Evolutionary conservation across 148 eudicot species (phyloP), one percentile per base, ranked within the genome.

Genomic region (Cornus florida): DNA sequence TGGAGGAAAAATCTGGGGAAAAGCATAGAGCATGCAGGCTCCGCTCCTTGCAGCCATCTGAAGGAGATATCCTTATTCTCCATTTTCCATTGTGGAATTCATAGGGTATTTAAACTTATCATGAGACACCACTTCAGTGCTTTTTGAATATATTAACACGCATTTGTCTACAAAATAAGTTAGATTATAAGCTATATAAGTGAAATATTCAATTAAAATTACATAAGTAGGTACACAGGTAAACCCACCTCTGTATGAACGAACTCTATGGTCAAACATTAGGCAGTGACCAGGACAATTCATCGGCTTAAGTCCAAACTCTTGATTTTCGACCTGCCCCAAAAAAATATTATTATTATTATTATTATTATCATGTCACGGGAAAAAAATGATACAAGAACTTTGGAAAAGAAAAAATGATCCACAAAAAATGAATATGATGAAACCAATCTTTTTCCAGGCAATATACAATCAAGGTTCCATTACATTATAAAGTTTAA

Each of bases 271-370:
- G 79, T 96, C 97, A 83, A 96, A 96, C 76, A 96, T 93, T 82
- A 93, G 81, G 82, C 99, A 96, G 77, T 96, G 99, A 60, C 98
- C 99, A 0, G 99, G 99, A 84, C 99, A 93, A 87, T 96, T 96
- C 99, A 96, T 96, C 70, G 99, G 99, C 80, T 92, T 92, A 74
- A 92, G 94, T 67, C 97, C 97, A 83, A 89, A 92, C 86, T 90
- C 94, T 76, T 92, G 97, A 64, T 92, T 88, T 75, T 92, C 97
- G 77, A 92, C 86, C 97, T 92, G 90, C 81, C 77, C 70, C 69
- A 72, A 33, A 67, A 70, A n/a, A 4, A 62, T 17, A 24, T 17
- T 62, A 62, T 62, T 62, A 19, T 28, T 28, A 28, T 28, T 28
- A 28, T 1, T 17, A 24, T 17, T 62, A 62, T 62, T 62, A 19